Percentiles rank a stretch among this genome's conserved stretches.
Evolutionary conservation across 2,329 filamentous ascomycete species (phyloP).

Genomic region (Talaromyces islandicus): DNA sequence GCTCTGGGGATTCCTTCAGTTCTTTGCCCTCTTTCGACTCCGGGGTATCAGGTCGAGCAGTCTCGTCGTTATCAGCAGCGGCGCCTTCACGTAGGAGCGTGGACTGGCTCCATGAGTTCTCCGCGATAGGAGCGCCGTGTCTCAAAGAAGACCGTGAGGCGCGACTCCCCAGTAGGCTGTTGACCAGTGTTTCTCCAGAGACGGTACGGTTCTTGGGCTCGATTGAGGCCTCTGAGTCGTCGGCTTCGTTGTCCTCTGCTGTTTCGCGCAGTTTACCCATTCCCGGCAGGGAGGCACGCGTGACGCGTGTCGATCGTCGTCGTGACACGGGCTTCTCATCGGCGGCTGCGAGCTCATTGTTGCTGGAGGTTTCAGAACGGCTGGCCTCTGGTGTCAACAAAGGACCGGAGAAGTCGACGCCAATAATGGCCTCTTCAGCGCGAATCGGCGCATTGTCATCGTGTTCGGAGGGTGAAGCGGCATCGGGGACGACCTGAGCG

Average conservation of each 20-base stretch:
- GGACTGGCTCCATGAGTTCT: conserved; percentile 25
- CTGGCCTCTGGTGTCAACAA: conserved; percentile 39
- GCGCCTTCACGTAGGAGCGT: conserved; percentile 15
- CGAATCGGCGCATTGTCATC: background rate
- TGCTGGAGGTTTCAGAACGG: conserved; percentile 38
- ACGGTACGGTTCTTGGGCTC: conserved; percentile 22
- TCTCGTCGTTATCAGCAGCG: conserved; percentile 15
- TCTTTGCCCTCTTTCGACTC: conserved; percentile 30
- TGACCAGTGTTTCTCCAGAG: conserved; percentile 34
- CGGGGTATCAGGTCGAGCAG: conserved; percentile 28
- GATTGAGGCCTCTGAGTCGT: conserved; percentile 14
- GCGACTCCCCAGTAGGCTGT: conserved; percentile 28
- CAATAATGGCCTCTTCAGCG: conserved; percentile 15
- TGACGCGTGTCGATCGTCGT: conserved; percentile 32
- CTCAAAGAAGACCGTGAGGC: conserved; percentile 30
- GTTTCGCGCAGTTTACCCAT: conserved; percentile 22
- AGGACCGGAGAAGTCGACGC: conserved; percentile 31
- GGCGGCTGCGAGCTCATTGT: conserved; percentile 29
- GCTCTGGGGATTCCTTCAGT: conserved; percentile 16
- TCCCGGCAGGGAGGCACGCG: conserved; percentile 32
- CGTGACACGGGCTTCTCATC: conserved; percentile 28
- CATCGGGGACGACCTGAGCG: conserved; percentile 8
- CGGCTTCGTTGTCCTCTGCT: conserved; percentile 16
- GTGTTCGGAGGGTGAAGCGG: conserved; percentile 18
- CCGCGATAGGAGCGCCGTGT: conserved; percentile 37